Evolutionary conservation across 139 green algal genomes (phyloP).

Genomic region (Tetradesmus obliquus): DNA sequence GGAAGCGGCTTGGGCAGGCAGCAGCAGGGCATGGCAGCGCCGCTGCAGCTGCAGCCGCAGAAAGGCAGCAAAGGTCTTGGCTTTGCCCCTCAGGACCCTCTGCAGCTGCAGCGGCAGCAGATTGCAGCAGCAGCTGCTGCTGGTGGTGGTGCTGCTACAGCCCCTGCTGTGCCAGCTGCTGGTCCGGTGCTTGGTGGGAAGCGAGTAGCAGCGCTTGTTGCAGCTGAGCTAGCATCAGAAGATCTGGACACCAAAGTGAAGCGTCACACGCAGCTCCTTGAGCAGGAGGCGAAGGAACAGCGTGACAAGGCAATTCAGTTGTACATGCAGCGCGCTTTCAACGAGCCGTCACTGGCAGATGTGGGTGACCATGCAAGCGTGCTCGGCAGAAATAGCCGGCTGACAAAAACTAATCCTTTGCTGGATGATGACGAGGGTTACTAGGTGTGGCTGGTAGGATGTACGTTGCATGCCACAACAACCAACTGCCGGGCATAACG

Average conservation of each 20-base stretch:
- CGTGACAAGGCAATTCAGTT: slow-evolving; percentile 24
- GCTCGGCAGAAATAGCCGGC: background rate
- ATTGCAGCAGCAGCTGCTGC: background rate
- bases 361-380: background rate
- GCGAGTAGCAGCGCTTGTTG: slow-evolving; percentile 31
- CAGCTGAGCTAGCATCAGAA: slow-evolving; percentile 35
- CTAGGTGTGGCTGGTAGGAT: background rate
- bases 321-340: slow-evolving; percentile 35
- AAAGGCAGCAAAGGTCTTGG: slow-evolving; percentile 46
- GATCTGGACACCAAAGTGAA: slow-evolving; percentile 28
- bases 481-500: too few species aligned
- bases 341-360: background rate
- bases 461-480: too few species aligned
- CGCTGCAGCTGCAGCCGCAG: slow-evolving; percentile 11
- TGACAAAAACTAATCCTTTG: slow-evolving; percentile 27
- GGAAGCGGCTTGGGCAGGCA: slow-evolving; percentile 60
- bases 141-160: background rate
- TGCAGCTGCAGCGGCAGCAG: background rate
- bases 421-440: slow-evolving; percentile 9
- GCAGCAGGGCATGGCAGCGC: slow-evolving; percentile 59
- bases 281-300: slow-evolving; percentile 19
- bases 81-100: slow-evolving; percentile 11
- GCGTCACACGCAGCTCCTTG: slow-evolving; percentile 17
- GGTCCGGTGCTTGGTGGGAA: slow-evolving; percentile 30
- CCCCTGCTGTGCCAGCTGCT: background rate